Conservation (phyloP, 306 rosid species). For the Fragaria nilgerrensis region DNA sequence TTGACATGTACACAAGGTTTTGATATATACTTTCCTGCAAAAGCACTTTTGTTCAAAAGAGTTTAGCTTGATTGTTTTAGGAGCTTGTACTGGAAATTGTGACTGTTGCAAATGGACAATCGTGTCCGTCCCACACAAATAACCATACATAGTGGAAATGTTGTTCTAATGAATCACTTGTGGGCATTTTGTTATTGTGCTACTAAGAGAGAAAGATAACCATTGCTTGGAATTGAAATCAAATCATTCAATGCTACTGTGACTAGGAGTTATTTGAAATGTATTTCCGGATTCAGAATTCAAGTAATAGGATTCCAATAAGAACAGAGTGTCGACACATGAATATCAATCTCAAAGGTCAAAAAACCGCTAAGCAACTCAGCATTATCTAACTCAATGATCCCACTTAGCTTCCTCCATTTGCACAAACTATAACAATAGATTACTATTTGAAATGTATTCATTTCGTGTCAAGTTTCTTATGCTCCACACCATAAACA, state of each 20-base stretch:
- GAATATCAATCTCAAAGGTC: neutral
- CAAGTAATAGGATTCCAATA: no score
- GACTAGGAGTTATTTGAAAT: neutral
- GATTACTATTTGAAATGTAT: neutral
- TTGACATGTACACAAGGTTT: neutral
- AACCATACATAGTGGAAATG: neutral
- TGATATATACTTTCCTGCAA: neutral
- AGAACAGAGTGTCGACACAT: neutral
- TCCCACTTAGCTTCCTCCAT: constrained; percentile 2
- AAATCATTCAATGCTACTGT: neutral
- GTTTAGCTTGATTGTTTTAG: neutral
- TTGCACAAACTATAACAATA: neutral
- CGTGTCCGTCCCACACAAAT: neutral
- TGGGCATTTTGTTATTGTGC: neutral
- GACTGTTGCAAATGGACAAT: neutral
- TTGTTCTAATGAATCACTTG: neutral
- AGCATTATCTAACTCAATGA: neutral
- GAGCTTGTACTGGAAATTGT: neutral
- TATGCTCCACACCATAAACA: neutral
- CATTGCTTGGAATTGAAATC: neutral
- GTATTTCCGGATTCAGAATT: neutral
- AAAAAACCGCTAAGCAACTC: neutral
- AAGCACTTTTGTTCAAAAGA: neutral
- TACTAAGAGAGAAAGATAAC: neutral
- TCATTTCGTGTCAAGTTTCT: neutral